phyloP scores from a whole-genome alignment of 768 basidiomycete genomes.

The Lenzites betulinus region DNA sequence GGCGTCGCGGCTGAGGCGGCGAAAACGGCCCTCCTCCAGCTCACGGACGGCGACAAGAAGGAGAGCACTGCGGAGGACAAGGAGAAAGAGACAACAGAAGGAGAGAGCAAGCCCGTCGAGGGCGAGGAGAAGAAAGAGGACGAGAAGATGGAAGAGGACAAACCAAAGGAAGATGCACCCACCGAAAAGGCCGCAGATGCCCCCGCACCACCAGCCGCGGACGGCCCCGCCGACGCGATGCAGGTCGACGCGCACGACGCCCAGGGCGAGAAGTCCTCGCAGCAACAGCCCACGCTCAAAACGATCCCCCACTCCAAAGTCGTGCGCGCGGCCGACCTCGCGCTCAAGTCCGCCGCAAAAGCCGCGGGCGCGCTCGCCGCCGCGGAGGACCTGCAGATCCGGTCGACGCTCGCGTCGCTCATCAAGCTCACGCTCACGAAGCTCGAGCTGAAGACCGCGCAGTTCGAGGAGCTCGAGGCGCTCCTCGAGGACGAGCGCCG shows the following conservation, averaged over 20 bases:
- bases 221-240: conserved; percentile 42
- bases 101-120: conserved; percentile 35
- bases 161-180: conserved; percentile 26
- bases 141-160: conserved; percentile 45
- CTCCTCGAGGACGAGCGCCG: conserved; percentile 89
- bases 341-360: conserved; percentile 86
- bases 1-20: conserved; percentile 93
- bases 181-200: background rate
- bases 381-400: conserved; percentile 82
- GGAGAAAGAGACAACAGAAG: conserved; percentile 38
- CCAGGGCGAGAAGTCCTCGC: too few species aligned
- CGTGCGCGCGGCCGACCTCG: conserved; percentile 80
- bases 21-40: conserved; percentile 81
- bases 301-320: conserved; percentile 72
- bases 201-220: background rate
- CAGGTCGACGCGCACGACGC: conserved; percentile 42
- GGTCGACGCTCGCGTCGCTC: conserved; percentile 74
- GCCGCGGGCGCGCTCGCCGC: conserved; percentile 80
- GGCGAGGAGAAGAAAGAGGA: conserved; percentile 39
- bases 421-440: conserved; percentile 86
- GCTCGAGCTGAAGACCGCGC: conserved; percentile 91
- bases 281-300: conserved; percentile 40
- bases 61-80: conserved; percentile 31
- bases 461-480: conserved; percentile 94
- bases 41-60: conserved; percentile 60